Base-by-base conservation (phyloP, 2,329 filamentous ascomycete genomes). In the Stagonosporopsis rhizophila region DNA sequence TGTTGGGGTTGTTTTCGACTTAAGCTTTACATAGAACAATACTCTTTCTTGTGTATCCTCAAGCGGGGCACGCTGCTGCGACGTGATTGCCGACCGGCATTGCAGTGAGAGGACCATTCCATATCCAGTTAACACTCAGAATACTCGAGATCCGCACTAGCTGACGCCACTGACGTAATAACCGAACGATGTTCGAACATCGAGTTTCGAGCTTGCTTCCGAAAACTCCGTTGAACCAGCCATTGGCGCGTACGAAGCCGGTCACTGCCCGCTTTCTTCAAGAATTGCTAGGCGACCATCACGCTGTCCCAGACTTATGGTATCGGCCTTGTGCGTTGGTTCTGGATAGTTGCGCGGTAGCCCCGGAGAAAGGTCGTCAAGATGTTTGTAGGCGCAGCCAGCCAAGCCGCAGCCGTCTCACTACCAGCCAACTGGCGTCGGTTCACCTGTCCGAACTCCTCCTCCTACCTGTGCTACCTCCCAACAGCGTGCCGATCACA, bases 101-200 rank as follows among this genome's bases (percentile, higher is more conserved):
- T 37, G 28, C 22, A 42, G 20, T 14, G 37, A 12, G 6, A 15
- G 6, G 14, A 19, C 38, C 25, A 34, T 4, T 6, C 17, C 35
- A 20, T 7, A 38, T 38, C 7, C 35, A 52, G 53, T 56, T 44
- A 51, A 47, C 15, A 19, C 30, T n/a, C 1, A 4, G 23, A 40
- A 42, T 47, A 15, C 30, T n/a, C 1, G 6, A 28, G 46, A 47
- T 51, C 34, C 23, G 40, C 47, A 32, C 42, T 56, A 52, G 27
- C 25, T n/a, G 23, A 23, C 47, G 53, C 53, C 53, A 56, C 53
- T 52, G 53, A 56, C 53, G 53, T 47, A 56, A 52, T 47, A 56
- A 32, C 53, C 47, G 47, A 52, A 44, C 30, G 53, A 47, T 47
- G 42, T 39, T 47, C 23, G 23, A 56, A 56, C 53, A 56, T 56